phyloP scores from a whole-genome alignment of 768 basidiomycete species.

The Wakefieldia striispora region DNA sequence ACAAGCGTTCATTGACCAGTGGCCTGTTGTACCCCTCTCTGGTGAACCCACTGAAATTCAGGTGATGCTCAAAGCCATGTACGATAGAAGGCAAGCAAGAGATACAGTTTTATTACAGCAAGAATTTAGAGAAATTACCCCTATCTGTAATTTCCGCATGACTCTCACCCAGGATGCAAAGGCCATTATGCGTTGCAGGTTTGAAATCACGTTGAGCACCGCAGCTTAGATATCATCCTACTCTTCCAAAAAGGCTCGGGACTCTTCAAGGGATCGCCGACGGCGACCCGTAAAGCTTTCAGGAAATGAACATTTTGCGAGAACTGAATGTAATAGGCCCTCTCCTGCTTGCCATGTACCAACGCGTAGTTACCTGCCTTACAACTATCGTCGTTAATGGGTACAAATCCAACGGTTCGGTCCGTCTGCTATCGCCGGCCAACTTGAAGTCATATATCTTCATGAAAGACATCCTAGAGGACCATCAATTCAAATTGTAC shows the following conservation, averaged over 20 bases:
- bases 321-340: neutral
- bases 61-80: constrained; percentile 17
- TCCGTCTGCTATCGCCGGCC: neutral
- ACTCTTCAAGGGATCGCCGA: neutral
- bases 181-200: neutral
- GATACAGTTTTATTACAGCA: neutral
- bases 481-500: neutral
- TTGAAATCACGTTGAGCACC: neutral
- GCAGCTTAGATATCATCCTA: neutral
- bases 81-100: constrained; percentile 8
- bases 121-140: neutral
- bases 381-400: neutral
- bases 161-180: constrained; percentile 8
- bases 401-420: neutral
- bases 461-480: constrained; percentile 2
- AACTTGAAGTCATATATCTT: constrained; percentile 8
- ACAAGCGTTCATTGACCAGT: constrained; percentile 13
- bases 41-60: constrained; percentile 14
- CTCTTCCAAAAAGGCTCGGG: neutral
- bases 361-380: neutral
- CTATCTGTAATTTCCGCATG: neutral
- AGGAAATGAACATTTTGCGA: constrained; percentile 14
- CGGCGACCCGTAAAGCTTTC: constrained; percentile 15
- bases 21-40: constrained; percentile 21
- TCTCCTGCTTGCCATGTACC: constrained; percentile 10